phyloP scores from a whole-genome alignment of 805 yeast species.

The Blastobotrys muscicola region DNA sequence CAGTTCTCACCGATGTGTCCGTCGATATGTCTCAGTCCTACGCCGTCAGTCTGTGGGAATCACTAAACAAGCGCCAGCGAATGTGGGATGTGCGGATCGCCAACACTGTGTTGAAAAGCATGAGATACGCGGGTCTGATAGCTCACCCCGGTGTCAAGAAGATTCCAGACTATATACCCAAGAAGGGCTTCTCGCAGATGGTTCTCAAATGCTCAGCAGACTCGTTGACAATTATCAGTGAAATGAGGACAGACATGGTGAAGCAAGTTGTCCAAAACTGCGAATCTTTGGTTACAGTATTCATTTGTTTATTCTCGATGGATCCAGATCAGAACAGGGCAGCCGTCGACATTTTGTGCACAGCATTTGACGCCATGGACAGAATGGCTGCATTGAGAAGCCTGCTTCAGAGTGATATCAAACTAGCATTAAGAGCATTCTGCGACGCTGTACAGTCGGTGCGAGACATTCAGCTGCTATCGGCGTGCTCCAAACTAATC shows the following conservation, averaged over 20 bases:
- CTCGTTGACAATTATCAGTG: constrained; percentile 33
- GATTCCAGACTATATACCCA: constrained; percentile 4
- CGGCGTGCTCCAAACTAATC: constrained; percentile 68
- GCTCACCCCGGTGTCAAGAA: constrained; percentile 8
- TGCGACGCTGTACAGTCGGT: constrained; percentile 38
- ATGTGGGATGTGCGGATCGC: background rate
- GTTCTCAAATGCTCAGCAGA: constrained; percentile 24
- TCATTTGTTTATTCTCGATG: constrained; percentile 68
- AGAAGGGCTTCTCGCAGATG: constrained; percentile 5
- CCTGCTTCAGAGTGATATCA: constrained; percentile 38
- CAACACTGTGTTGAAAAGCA: constrained; percentile 7
- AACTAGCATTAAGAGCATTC: constrained; percentile 40
- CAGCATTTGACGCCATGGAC: constrained; percentile 71
- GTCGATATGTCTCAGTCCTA: constrained; percentile 3
- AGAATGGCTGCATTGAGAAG: constrained; percentile 65
- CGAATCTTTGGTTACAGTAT: constrained; percentile 50
- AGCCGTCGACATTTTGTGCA: constrained; percentile 62
- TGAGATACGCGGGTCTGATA: constrained; percentile 10
- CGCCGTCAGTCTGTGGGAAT: constrained; percentile 2
- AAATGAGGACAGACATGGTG: constrained; percentile 30
- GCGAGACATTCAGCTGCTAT: constrained; percentile 42
- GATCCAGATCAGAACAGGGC: constrained; percentile 49
- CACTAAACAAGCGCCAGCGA: constrained; percentile 3
- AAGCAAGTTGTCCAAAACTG: constrained; percentile 33
- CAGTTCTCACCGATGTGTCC: background rate